Evolutionary conservation across 805 yeast species (phyloP).

Genomic region (Candida boidinii): DNA sequence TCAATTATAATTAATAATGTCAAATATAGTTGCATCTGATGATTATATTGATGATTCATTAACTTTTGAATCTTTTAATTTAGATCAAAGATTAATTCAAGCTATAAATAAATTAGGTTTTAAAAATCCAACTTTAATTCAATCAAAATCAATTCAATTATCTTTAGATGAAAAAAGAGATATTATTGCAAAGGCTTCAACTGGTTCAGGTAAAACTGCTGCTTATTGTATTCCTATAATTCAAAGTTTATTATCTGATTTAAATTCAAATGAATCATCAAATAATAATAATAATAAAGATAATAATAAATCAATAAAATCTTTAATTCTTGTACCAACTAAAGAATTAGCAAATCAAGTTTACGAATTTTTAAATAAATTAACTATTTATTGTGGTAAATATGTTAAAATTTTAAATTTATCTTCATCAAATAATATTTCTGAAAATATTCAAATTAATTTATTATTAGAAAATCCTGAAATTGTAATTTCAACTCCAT

Average conservation of each 20-base stretch:
- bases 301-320: slow-evolving; percentile 29
- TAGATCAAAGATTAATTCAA: slow-evolving; percentile 78
- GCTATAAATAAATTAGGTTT: slow-evolving; percentile 78
- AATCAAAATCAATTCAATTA: slow-evolving; percentile 83
- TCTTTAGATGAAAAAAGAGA: slow-evolving; percentile 88
- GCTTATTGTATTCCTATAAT: slow-evolving; percentile 85
- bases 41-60: slow-evolving; percentile 65
- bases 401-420: slow-evolving; percentile 59
- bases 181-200: slow-evolving; percentile 86
- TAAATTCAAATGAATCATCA: too few species aligned
- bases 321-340: slow-evolving; percentile 84
- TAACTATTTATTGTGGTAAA: slow-evolving; percentile 64
- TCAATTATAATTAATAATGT: too few species aligned
- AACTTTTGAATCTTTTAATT: slow-evolving; percentile 65
- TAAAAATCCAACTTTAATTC: slow-evolving; percentile 82
- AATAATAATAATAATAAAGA: too few species aligned
- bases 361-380: slow-evolving; percentile 53
- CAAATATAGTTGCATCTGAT: slow-evolving; percentile 43
- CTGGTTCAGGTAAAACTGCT: slow-evolving; percentile 94
- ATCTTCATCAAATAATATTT: slow-evolving; percentile 44
- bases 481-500: slow-evolving; percentile 80
- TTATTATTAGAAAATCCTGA: slow-evolving; percentile 70
- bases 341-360: slow-evolving; percentile 90
- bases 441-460: slow-evolving; percentile 64
- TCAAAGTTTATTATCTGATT: slow-evolving; percentile 56